Base-by-base conservation (phyloP, 2,329 filamentous ascomycete species). In the Sporothrix variecibatus region DNA sequence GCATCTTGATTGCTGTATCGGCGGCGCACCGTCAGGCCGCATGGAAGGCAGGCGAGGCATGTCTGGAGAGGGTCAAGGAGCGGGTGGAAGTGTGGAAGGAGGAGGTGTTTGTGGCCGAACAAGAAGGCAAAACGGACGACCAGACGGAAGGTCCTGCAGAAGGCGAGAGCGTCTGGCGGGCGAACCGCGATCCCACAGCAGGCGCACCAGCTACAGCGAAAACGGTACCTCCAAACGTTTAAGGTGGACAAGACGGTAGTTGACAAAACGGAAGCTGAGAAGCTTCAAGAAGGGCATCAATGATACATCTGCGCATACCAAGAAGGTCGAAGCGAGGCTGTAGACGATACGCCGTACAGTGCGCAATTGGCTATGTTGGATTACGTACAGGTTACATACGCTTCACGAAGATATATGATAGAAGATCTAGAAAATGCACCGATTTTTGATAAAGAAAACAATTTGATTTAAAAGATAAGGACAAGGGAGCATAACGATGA, bases 11-110 rank as follows among this genome's bases (percentile, higher is more conserved):
- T 78, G 93, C 94, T 1, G 93, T 98, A 3, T 94, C 93, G 60
- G 88, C 93, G 38, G 90, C 93, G 49, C 96, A 98, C 84, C 87
- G 96, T 8, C 89, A 92, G 78, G 93, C 92, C 17, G 95, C 94
- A 5, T 99, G 95, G 95, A 84, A 85, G 78, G 95, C 93, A 0
- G 95, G 93, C 0, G 95, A 98, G 84, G 94, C 97, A 83, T 93
- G 94, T 46, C 84, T 98, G 74, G 95, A 98, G 84, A 85, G 89
- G 81, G 94, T 93, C 80, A 99, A 98, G 85, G 89, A 88, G 73
- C 90, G 87, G 77, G 94, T 94, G n/a, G 96, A 99, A 85, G 91
- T 99, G 58, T 98, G 95, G 95, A 98, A 98, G 84, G 86, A 90
- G 77, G 95, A 98, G 84, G 92, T 94, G 81, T 98, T 98, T 85